These are phyloP conservation scores for Aspergillus fischeri DNA, from an alignment of 2,329 filamentous ascomycete species.

Conservation along the genomic window DNA sequence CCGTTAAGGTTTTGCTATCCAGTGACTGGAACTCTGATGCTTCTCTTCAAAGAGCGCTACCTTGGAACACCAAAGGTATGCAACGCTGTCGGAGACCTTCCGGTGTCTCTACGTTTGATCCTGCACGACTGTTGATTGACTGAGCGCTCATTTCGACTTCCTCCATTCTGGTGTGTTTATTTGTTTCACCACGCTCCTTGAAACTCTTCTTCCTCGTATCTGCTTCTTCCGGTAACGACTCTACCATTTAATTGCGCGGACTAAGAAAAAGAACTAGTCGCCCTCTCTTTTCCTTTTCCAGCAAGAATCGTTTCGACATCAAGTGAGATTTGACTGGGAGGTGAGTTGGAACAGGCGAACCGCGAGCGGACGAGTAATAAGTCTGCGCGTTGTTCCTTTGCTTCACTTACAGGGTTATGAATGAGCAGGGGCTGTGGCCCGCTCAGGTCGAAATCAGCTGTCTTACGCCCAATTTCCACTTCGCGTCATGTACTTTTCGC, in stretches of 20 bases:
- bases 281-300: conserved; percentile 13
- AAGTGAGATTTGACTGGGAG: conserved; percentile 22
- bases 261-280: conserved; percentile 21
- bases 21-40: conserved; percentile 11
- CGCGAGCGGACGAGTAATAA: conserved; percentile 9
- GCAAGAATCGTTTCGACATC: conserved; percentile 15
- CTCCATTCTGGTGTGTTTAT: conserved; percentile 25
- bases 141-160: conserved; percentile 23
- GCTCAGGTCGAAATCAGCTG: conserved; percentile 16
- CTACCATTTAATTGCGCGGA: conserved; percentile 22
- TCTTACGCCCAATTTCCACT: conserved; percentile 29
- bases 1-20: conserved; percentile 57
- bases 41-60: conserved; percentile 10
- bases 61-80: conserved; percentile 17
- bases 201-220: conserved; percentile 25
- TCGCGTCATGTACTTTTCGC: conserved; percentile 39
- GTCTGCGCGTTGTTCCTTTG: conserved; percentile 15
- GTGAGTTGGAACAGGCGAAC: conserved; percentile 20
- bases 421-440: conserved; percentile 14
- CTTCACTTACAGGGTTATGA: conserved; percentile 21
- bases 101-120: conserved; percentile 20
- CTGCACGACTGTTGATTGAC: conserved; percentile 25
- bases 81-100: conserved; percentile 18
- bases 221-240: conserved; percentile 32
- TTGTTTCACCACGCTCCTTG: conserved; percentile 29